Evolutionary conservation across 495 filamentous ascomycete species (phyloP).

Genomic region (Parmelia sp.): DNA sequence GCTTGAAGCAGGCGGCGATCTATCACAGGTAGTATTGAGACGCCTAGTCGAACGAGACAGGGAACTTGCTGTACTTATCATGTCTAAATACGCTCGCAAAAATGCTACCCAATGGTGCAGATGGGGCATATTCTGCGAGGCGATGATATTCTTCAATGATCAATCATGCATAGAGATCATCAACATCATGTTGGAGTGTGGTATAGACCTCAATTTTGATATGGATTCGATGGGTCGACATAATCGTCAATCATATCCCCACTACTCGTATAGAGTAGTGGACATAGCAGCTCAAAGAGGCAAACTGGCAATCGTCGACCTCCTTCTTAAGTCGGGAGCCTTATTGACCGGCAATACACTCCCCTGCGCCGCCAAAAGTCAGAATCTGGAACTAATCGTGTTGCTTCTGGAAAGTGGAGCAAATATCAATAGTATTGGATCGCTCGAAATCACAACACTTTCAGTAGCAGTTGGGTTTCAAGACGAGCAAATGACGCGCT

Average conservation of each 20-base stretch:
- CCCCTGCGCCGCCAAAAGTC: neutral
- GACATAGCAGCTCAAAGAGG: conserved; percentile 5
- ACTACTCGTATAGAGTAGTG: neutral
- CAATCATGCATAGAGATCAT: neutral
- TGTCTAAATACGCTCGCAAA: neutral
- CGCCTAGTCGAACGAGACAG: neutral
- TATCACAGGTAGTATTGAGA: neutral
- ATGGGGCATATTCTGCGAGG: neutral
- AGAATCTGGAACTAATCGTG: neutral
- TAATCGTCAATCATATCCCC: too few species aligned
- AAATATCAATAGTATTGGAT: neutral
- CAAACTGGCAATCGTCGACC: neutral
- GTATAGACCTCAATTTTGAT: neutral
- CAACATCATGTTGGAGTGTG: neutral
- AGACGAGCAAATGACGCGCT: neutral
- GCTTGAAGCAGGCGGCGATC: neutral
- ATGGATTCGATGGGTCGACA: too few species aligned
- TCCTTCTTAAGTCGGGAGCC: neutral
- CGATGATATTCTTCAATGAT: neutral
- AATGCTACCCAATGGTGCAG: neutral
- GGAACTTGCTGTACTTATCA: neutral
- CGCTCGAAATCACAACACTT: neutral
- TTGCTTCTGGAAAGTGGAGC: conserved; percentile 2
- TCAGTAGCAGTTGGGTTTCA: neutral
- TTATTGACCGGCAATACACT: conserved; percentile 3